Conservation (phyloP, 805 yeast species). For the Candida bentonensis region DNA sequence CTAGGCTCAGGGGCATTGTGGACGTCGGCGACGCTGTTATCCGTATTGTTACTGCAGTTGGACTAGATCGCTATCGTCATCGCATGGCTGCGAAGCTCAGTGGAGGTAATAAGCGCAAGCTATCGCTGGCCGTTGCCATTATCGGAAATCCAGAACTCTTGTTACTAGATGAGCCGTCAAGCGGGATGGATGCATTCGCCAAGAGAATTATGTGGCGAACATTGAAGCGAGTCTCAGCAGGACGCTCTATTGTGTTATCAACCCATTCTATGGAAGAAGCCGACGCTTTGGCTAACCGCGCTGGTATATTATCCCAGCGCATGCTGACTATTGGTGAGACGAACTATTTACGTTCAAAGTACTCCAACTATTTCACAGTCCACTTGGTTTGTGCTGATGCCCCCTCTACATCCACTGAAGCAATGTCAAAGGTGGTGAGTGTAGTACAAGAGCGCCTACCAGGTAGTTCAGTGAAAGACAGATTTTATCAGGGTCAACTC, state of each 20-base stretch:
- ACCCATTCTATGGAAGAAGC: slow-evolving; percentile 28
- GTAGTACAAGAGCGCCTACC: slow-evolving; percentile 14
- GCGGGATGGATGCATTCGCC: slow-evolving; percentile 26
- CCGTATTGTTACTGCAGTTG: slow-evolving; percentile 20
- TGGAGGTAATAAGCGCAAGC: slow-evolving; percentile 24
- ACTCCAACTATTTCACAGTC: slow-evolving; percentile 19
- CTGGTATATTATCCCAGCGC: slow-evolving; percentile 20
- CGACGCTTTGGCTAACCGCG: slow-evolving; percentile 22
- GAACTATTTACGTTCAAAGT: slow-evolving; percentile 14
- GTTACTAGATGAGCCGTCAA: slow-evolving; percentile 24
- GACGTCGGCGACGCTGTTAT: slow-evolving; percentile 17
- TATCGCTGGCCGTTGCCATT: slow-evolving; percentile 23
- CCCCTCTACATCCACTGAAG: slow-evolving; percentile 15
- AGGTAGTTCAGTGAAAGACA: slow-evolving; percentile 17
- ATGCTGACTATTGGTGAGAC: slow-evolving; percentile 22
- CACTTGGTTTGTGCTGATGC: slow-evolving; percentile 19
- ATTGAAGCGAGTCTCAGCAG: slow-evolving; percentile 17
- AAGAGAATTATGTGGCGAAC: slow-evolving; percentile 26
- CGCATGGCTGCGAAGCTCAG: slow-evolving; percentile 21
- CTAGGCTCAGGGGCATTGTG: slow-evolving; percentile 18
- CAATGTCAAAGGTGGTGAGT: slow-evolving; percentile 14
- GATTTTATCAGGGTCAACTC: slow-evolving; percentile 21
- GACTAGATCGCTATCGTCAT: slow-evolving; percentile 17
- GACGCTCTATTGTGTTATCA: slow-evolving; percentile 22
- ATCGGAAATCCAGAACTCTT: slow-evolving; percentile 23